Base-by-base conservation (phyloP, 2,329 filamentous ascomycete genomes). In the Corynespora cassiicola region DNA sequence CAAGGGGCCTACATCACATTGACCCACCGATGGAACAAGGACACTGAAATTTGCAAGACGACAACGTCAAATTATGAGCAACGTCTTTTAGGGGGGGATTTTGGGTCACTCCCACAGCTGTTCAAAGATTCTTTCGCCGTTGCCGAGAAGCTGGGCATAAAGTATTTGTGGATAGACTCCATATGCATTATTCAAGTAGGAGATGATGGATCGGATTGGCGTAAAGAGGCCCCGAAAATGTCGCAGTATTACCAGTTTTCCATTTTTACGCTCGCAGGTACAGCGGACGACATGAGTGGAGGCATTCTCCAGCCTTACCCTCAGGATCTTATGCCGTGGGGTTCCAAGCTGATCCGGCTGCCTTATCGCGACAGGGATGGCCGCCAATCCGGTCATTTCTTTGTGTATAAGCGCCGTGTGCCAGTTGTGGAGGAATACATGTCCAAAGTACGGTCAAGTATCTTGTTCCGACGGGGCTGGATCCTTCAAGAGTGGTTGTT, bases 401-500 rank as follows among this genome's bases (percentile, higher is more conserved):
- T 27, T 17, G 33, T 19, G 9, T 36, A 27, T 17, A 28, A 8
- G 15, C 33, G 33, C 7, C 9, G 23, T 6, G 16, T 28, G 6
- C 33, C 33, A 6, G 14, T 36, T 6, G 22, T 36, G 11, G 7
- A 28, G 7, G 33, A 36, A 8, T 36, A 36, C 17, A 20, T 36
- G 7, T 6, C 6, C 12, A 21, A 36, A 36, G 16, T 36, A 6
- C 33, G 33, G 7, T 27, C 21, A 17, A 36, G 33, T 17, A 36
- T 36, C 17, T 24, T 36, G 7, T 36, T 36, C 23, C 21, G 23
- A 6, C 33, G 33, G 8, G 33, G 33, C 17, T 36, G 33, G 33
- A 36, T 36, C 24, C 33, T 36, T 6, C 33, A 36, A 17, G 33
- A 36, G 19, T 36, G 33, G 33, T 17, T 36, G 12, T 15, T 36